Percentiles rank a stretch among this genome's conserved stretches.
Evolutionary conservation across 352 stramenopile genomes (phyloP).

Genomic region (Globisporangium cystogenes): DNA sequence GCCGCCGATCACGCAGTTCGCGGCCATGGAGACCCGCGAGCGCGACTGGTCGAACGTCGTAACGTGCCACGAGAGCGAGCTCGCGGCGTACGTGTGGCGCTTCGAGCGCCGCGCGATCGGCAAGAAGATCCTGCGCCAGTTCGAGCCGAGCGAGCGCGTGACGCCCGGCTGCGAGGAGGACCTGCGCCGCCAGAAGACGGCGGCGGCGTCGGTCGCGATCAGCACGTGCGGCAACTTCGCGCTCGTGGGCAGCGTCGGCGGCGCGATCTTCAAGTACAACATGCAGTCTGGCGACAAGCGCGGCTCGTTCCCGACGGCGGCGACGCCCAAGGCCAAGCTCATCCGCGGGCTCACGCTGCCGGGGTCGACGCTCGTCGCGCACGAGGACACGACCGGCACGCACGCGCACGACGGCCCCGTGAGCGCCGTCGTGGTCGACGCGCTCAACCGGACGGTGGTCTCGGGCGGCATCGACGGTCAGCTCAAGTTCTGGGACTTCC

Average conservation of each 20-base stretch:
- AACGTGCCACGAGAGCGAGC: constrained; percentile 92
- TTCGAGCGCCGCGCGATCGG: constrained; percentile 91
- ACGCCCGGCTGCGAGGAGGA: constrained; percentile 54
- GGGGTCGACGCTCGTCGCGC: constrained; percentile 25
- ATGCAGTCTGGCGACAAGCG: constrained; percentile 92
- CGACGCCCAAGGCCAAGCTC: constrained; percentile 55
- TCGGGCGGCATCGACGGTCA: constrained; percentile 83
- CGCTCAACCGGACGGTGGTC: constrained; percentile 74
- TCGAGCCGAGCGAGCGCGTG: constrained; percentile 69
- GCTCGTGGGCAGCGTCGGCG: constrained; percentile 89
- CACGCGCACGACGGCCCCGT: constrained; percentile 75
- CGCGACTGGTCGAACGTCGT: constrained; percentile 93
- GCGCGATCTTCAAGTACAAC: constrained; percentile 94
- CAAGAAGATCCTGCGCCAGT: constrained; percentile 89
- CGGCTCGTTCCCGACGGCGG: constrained; percentile 87
- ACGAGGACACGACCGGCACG: constrained; percentile 23
- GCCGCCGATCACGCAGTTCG: constrained; percentile 89
- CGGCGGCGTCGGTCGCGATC: constrained; percentile 69
- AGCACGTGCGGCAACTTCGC: constrained; percentile 94
- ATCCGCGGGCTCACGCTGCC: constrained; percentile 64
- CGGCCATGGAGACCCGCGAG: constrained; percentile 84
- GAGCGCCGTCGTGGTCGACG: constrained; percentile 86
- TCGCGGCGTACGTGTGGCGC: constrained; percentile 93
- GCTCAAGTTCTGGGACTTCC: constrained; percentile 91
- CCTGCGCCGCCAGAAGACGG: constrained; percentile 53